Evolutionary conservation across 2,329 filamentous ascomycete genomes (phyloP).

Genomic region (Trichoderma gracile): DNA sequence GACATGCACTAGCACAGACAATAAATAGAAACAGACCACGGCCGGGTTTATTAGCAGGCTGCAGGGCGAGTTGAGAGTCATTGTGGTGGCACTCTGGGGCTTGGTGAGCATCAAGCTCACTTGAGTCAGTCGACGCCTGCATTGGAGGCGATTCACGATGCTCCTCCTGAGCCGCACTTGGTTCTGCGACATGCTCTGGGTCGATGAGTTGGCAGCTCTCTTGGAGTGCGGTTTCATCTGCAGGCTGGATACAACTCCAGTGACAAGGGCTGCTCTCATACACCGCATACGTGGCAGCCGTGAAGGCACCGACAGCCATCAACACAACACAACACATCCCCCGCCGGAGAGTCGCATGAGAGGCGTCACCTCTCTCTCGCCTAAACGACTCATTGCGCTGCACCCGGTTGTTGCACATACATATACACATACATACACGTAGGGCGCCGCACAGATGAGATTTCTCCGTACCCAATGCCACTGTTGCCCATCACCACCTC

Average conservation of each 20-base stretch:
- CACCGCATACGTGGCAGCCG: slow-evolving; percentile 1
- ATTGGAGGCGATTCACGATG: neutral
- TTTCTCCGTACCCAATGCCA: slow-evolving; percentile 18
- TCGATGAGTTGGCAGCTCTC: neutral
- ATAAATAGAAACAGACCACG: slow-evolving; percentile 16
- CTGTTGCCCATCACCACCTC: slow-evolving; percentile 10
- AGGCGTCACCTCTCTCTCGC: neutral
- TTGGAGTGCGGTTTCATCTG: neutral
- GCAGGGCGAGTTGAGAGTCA: slow-evolving; percentile 13
- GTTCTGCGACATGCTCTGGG: too few relatives aligned
- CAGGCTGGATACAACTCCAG: neutral
- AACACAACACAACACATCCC: neutral
- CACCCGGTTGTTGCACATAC: neutral
- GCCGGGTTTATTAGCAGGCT: slow-evolving; percentile 2
- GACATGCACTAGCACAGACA: slow-evolving; percentile 19
- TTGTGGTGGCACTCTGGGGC: neutral
- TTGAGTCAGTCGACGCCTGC: neutral
- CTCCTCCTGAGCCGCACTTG: neutral
- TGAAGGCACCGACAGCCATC: neutral
- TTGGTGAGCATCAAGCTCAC: neutral
- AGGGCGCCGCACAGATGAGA: slow-evolving; percentile 14
- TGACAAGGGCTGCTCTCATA: neutral
- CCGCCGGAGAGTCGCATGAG: slow-evolving; percentile 9
- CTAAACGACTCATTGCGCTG: neutral
- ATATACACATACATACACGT: slow-evolving; percentile 8